Percentiles rank a stretch among this genome's conserved stretches.
Conservation (phyloP, 2,329 filamentous ascomycete genomes). For the Aspergillus carbonarius region DNA sequence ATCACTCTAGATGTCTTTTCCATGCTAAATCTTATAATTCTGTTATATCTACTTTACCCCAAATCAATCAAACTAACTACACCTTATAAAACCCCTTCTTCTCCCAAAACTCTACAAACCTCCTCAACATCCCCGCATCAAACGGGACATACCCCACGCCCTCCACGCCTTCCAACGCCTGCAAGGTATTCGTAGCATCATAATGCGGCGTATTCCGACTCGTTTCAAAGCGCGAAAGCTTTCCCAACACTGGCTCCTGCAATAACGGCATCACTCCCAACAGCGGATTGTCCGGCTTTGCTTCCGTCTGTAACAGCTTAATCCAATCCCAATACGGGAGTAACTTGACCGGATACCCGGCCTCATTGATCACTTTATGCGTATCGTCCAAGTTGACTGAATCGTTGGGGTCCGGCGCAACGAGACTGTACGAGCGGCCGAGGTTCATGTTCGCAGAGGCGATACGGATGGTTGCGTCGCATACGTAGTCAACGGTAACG, state of each 20-base stretch:
- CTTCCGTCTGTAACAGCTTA: neutral
- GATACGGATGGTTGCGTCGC: conserved; percentile 12
- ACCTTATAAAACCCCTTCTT: neutral
- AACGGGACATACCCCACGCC: neutral
- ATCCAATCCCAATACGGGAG: conserved; percentile 7
- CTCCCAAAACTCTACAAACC: neutral
- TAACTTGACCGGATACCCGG: neutral
- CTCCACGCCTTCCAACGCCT: conserved; percentile 7
- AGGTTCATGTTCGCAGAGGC: conserved; percentile 8
- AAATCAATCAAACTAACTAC: neutral
- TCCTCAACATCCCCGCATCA: neutral
- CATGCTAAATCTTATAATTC: too few relatives aligned
- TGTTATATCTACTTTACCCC: too few relatives aligned
- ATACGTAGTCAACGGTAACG: conserved; percentile 15
- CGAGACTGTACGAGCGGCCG: conserved; percentile 15
- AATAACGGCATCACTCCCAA: conserved; percentile 39
- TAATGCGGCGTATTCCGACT: conserved; percentile 13
- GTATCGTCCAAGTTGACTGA: conserved; percentile 13
- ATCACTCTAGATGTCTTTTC: too few relatives aligned
- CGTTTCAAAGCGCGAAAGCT: conserved; percentile 24
- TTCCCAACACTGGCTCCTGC: conserved; percentile 33
- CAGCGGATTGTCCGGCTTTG: conserved; percentile 6
- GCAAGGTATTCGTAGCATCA: conserved; percentile 7
- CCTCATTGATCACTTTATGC: conserved; percentile 1
- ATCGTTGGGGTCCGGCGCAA: conserved; percentile 7